phyloP scores from a whole-genome alignment of 2,329 filamentous ascomycete genomes.

The Neonectria hederae region DNA sequence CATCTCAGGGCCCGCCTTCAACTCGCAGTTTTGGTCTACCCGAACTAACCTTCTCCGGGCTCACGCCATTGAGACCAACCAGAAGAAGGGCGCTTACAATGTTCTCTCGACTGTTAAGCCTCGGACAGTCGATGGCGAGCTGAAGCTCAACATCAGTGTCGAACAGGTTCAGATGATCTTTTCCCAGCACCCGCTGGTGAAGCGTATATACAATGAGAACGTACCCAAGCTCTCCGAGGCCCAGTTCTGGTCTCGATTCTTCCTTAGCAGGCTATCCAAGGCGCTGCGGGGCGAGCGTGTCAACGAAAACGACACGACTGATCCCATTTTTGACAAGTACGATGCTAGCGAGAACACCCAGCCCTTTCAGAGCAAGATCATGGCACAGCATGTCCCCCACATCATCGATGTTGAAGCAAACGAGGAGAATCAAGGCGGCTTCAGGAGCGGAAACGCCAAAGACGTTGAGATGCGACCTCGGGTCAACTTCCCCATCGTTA shows the following conservation, averaged over 20 bases:
- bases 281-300: slow-evolving; percentile 91
- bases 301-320: slow-evolving; percentile 77
- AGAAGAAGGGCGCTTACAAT: slow-evolving; percentile 91
- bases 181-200: slow-evolving; percentile 89
- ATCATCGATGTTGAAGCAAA: slow-evolving; percentile 95
- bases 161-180: slow-evolving; percentile 96
- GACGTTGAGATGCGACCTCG: slow-evolving; percentile 90
- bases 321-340: slow-evolving; percentile 87
- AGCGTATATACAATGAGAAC: slow-evolving; percentile 91
- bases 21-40: slow-evolving; percentile 93
- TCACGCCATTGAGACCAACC: slow-evolving; percentile 87
- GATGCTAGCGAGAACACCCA: slow-evolving; percentile 75
- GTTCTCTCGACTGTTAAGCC: slow-evolving; percentile 91
- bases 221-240: slow-evolving; percentile 82
- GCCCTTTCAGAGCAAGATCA: slow-evolving; percentile 61
- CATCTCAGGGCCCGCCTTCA: slow-evolving; percentile 83
- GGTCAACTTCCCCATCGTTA: slow-evolving; percentile 85
- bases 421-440: slow-evolving; percentile 91
- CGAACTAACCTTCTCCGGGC: slow-evolving; percentile 86
- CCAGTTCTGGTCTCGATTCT: slow-evolving; percentile 95
- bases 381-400: slow-evolving; percentile 77
- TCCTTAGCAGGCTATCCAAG: slow-evolving; percentile 89
- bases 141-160: slow-evolving; percentile 84
- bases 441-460: slow-evolving; percentile 82
- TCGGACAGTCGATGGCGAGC: slow-evolving; percentile 58